Percentiles rank a stretch among this genome's conserved stretches.
Evolutionary conservation across 306 rosid species (phyloP).

Genomic region (Vicia villosa): DNA sequence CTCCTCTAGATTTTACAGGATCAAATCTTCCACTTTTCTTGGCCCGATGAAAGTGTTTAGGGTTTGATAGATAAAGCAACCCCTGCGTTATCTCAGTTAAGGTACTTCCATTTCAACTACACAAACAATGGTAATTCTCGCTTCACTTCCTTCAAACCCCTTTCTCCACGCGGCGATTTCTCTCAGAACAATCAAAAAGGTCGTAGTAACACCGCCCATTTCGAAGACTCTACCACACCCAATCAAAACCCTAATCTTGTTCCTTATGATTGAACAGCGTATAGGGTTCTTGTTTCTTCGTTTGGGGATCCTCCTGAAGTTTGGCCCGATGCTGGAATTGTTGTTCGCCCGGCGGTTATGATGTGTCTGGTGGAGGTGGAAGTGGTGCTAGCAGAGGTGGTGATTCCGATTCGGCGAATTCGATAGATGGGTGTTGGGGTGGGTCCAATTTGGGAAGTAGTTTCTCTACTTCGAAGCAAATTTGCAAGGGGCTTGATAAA

Average conservation of each 20-base stretch:
- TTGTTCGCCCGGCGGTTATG: constrained; percentile 55
- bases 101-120: constrained; percentile 51
- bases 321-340: constrained; percentile 92
- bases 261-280: constrained; percentile 4
- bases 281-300: constrained; percentile 40
- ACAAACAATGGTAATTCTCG: constrained; percentile 54
- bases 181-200: constrained; percentile 35
- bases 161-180: constrained; percentile 64
- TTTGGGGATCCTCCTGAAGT: constrained; percentile 89
- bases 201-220: not conserved
- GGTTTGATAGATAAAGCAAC: constrained; percentile 64
- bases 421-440: constrained; percentile 81
- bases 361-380: constrained; percentile 47
- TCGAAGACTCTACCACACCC: not conserved
- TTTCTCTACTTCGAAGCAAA: constrained; percentile 95
- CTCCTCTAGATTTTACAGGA: too few relatives aligned
- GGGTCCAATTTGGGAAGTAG: constrained; percentile 76
- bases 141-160: constrained; percentile 75
- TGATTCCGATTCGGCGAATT: constrained; percentile 51
- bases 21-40: too few relatives aligned
- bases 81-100: constrained; percentile 52
- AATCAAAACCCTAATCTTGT: not conserved
- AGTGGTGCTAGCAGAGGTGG: constrained; percentile 54
- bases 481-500: constrained; percentile 87
- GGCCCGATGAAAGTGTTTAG: too few relatives aligned